Evolutionary conservation across 352 stramenopile species (phyloP).

Genomic region (Phytophthora tubulina): DNA sequence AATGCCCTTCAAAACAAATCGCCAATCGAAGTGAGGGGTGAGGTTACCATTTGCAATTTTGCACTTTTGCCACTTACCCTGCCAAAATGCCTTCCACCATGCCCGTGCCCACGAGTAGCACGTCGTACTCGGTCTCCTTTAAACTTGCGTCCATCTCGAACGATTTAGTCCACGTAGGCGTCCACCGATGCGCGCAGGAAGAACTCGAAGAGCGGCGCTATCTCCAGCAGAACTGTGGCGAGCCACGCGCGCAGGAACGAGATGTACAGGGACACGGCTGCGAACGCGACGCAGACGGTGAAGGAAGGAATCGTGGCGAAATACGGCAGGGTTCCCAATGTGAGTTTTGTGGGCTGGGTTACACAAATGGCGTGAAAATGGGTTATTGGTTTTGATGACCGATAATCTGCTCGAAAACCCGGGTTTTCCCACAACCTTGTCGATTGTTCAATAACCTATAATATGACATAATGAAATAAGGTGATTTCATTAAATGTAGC

Average conservation of each 20-base stretch:
- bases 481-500: neutral
- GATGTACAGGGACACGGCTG: constrained; percentile 45
- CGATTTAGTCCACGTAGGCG: constrained; percentile 32
- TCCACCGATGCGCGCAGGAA: constrained; percentile 34
- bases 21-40: constrained; percentile 4
- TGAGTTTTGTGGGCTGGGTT: too few relatives aligned
- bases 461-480: neutral
- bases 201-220: constrained; percentile 38
- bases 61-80: constrained; percentile 44
- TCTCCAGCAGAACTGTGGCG: constrained; percentile 30
- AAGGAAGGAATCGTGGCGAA: constrained; percentile 34
- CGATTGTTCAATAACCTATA: neutral
- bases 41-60: neutral
- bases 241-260: constrained; percentile 47
- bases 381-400: too few relatives aligned
- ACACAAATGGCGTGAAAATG: too few relatives aligned
- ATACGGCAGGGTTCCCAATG: neutral
- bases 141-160: constrained; percentile 61
- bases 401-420: too few relatives aligned
- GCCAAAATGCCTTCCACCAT: constrained; percentile 85
- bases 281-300: constrained; percentile 31
- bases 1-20: constrained; percentile 49
- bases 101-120: constrained; percentile 81
- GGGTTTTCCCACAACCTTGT: too few relatives aligned
- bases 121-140: constrained; percentile 75